Conservation (phyloP, 2,329 filamentous ascomycete genomes). For the Aspergillus hortae region DNA sequence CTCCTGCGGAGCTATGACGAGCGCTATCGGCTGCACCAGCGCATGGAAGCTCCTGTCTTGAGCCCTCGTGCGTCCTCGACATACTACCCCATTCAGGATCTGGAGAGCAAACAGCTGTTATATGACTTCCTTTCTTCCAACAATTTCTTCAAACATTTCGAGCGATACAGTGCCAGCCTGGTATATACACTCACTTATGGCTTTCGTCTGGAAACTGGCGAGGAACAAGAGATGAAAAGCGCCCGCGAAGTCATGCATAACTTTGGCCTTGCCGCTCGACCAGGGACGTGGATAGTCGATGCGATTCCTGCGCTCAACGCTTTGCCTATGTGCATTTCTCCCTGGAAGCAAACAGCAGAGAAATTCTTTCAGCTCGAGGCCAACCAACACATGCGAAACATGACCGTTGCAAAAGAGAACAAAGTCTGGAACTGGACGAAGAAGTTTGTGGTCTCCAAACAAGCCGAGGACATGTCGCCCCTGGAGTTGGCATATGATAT, state of each 20-base stretch:
- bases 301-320: constrained; percentile 41
- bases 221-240: constrained; percentile 44
- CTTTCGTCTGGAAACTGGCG: constrained; percentile 38
- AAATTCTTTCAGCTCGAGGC: constrained; percentile 15
- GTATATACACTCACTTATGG: constrained; percentile 52
- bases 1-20: constrained; percentile 42
- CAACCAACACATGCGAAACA: constrained; percentile 18
- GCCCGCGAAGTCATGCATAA: constrained; percentile 46
- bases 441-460: constrained; percentile 21
- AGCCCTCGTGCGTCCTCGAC: constrained; percentile 26
- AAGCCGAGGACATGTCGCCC: constrained; percentile 42
- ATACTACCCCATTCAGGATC: constrained; percentile 44
- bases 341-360: constrained; percentile 33
- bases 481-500: constrained; percentile 45
- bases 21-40: constrained; percentile 38
- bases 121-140: constrained; percentile 38
- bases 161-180: constrained; percentile 48
- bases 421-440: constrained; percentile 27
- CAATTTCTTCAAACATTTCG: constrained; percentile 45
- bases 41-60: constrained; percentile 35
- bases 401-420: constrained; percentile 8
- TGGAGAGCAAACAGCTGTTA: constrained; percentile 46
- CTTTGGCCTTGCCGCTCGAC: constrained; percentile 47
- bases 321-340: constrained; percentile 34
- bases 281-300: constrained; percentile 43